Percentiles rank a stretch among this genome's conserved stretches.
Conservation (phyloP, 2,329 filamentous ascomycete genomes). For the Claviceps lovelessii region DNA sequence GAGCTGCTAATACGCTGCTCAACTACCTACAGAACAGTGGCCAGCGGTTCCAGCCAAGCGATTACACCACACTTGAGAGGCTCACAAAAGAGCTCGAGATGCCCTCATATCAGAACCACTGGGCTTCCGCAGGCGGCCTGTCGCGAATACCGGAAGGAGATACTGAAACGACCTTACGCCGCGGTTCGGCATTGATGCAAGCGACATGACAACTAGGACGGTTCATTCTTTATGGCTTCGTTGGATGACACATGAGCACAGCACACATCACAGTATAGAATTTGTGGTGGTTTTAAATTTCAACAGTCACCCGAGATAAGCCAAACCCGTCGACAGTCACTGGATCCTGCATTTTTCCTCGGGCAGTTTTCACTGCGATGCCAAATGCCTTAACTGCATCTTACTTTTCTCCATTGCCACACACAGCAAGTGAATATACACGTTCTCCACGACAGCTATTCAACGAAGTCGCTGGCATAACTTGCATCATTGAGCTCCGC, state of each 20-base stretch:
- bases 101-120: constrained; percentile 32
- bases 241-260: neutral
- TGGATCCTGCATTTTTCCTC: too few relatives aligned
- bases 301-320: neutral
- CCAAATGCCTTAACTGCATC: neutral
- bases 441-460: neutral
- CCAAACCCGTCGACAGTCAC: too few relatives aligned
- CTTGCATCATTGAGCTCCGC: neutral
- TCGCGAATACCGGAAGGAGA: constrained; percentile 45
- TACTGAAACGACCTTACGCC: constrained; percentile 27
- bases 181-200: constrained; percentile 16
- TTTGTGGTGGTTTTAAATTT: neutral
- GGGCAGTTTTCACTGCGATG: too few relatives aligned
- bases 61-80: constrained; percentile 64
- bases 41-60: constrained; percentile 54
- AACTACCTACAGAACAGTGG: constrained; percentile 61
- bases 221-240: neutral
- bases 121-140: constrained; percentile 30
- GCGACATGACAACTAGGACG: constrained; percentile 10
- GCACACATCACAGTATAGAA: neutral
- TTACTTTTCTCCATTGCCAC: neutral
- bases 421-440: neutral
- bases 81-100: constrained; percentile 76
- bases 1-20: constrained; percentile 68
- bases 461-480: neutral